Evolutionary conservation across 208 protist species (phyloP).

Genomic region (Trichomonas vaginalis): DNA sequence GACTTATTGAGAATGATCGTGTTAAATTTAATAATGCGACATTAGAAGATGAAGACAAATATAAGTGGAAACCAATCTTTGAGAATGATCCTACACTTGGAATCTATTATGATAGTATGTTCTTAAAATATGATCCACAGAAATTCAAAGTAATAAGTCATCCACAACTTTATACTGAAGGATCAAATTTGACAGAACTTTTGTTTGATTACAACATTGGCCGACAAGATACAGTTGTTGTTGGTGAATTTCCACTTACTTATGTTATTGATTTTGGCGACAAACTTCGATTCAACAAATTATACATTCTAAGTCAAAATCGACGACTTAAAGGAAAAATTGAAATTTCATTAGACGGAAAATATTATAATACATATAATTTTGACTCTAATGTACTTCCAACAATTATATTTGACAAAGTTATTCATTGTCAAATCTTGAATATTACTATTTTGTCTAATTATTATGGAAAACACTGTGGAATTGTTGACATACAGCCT

Average conservation of each 20-base stretch:
- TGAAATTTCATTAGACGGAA: not conserved
- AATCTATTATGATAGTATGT: not conserved
- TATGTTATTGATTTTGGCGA: not conserved
- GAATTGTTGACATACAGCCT: not conserved
- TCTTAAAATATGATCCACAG: not conserved
- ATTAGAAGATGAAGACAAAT: not conserved
- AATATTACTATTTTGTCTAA: not conserved
- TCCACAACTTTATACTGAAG: not conserved
- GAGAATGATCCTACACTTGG: not conserved
- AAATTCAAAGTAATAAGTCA: not conserved
- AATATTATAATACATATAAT: no score
- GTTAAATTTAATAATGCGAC: not conserved
- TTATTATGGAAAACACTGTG: not conserved
- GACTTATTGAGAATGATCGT: not conserved
- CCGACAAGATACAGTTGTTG: not conserved
- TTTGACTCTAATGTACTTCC: no score
- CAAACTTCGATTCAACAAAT: not conserved
- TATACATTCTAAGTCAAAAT: not conserved
- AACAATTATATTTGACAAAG: not conserved
- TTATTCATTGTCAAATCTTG: not conserved
- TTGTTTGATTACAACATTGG: not conserved
- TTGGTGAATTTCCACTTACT: not conserved
- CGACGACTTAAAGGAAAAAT: not conserved
- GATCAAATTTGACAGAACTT: not conserved
- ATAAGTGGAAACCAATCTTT: not conserved